Percentiles rank a stretch among this genome's conserved stretches.
Conservation (phyloP, 2,329 filamentous ascomycete species). For the Monosporascus ibericus region DNA sequence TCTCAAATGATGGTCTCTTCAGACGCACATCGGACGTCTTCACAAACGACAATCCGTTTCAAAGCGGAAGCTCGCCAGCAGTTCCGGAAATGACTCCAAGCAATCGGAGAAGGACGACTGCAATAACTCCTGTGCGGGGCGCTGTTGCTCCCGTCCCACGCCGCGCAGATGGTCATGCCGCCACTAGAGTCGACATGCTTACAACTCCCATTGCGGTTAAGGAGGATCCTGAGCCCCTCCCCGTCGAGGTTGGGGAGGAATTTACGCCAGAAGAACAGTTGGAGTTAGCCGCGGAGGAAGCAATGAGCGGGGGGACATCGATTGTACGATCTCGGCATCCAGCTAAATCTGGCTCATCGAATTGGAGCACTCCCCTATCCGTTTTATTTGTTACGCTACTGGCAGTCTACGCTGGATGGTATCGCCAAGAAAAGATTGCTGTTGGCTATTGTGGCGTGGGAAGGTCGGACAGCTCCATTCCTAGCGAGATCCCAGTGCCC, state of each 20-base stretch:
- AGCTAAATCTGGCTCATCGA: constrained; percentile 31
- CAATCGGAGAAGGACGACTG: constrained; percentile 44
- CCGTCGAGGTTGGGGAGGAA: constrained; percentile 72
- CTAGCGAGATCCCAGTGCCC: constrained; percentile 36
- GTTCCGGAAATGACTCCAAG: constrained; percentile 41
- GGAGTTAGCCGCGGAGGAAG: constrained; percentile 67
- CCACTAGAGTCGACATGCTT: constrained; percentile 53
- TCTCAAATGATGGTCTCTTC: constrained; percentile 40
- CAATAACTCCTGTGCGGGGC: constrained; percentile 30
- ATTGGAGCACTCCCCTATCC: constrained; percentile 59
- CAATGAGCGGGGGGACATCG: constrained; percentile 43
- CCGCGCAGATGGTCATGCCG: constrained; percentile 36
- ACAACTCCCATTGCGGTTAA: constrained; percentile 33
- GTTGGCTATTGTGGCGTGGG: constrained; percentile 92
- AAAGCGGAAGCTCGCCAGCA: constrained; percentile 70
- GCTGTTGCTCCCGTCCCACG: constrained; percentile 39
- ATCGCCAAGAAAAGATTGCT: constrained; percentile 90
- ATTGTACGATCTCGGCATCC: constrained; percentile 32
- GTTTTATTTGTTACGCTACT: constrained; percentile 66
- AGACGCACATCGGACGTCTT: constrained; percentile 53
- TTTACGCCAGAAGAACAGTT: constrained; percentile 89
- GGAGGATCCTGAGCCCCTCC: constrained; percentile 26
- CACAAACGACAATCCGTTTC: constrained; percentile 87
- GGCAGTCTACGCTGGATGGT: constrained; percentile 72
- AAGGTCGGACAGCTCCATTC: constrained; percentile 50